Evolutionary conservation across 2,329 filamentous ascomycete genomes (phyloP).

Genomic region (Aspergillus costaricaensis): DNA sequence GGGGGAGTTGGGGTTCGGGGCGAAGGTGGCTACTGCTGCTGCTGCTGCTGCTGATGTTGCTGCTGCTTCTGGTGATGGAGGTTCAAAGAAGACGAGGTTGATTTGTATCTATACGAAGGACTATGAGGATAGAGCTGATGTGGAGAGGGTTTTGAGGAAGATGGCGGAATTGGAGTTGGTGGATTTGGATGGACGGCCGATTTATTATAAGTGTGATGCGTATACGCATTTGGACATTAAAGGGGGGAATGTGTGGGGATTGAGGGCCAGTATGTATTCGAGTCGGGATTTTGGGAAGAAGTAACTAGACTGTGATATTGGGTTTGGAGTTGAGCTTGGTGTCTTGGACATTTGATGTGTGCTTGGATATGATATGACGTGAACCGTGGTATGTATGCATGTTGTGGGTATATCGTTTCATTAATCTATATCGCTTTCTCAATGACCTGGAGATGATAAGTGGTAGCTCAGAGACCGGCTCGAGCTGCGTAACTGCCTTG

Average conservation of each 20-base stretch:
- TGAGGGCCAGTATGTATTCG: constrained; percentile 55
- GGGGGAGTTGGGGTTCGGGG: constrained; percentile 69
- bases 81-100: constrained; percentile 51
- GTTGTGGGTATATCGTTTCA: background rate
- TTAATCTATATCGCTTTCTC: background rate
- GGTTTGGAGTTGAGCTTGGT: background rate
- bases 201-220: constrained; percentile 80
- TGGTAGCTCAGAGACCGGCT: background rate
- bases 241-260: constrained; percentile 61
- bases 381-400: background rate
- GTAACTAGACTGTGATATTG: constrained; percentile 13
- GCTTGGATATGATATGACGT: background rate
- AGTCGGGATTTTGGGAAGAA: constrained; percentile 40
- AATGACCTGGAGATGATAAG: background rate
- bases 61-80: constrained; percentile 43
- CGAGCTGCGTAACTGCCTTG: background rate
- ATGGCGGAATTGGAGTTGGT: constrained; percentile 66
- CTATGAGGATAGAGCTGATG: constrained; percentile 68
- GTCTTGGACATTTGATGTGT: background rate
- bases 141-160: constrained; percentile 65
- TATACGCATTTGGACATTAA: constrained; percentile 68
- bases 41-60: constrained; percentile 54
- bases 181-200: constrained; percentile 41
- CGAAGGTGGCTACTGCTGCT: constrained; percentile 69
- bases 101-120: constrained; percentile 79